phyloP scores from a whole-genome alignment of 2,329 filamentous ascomycete species.

The Colletotrichum sp. region DNA sequence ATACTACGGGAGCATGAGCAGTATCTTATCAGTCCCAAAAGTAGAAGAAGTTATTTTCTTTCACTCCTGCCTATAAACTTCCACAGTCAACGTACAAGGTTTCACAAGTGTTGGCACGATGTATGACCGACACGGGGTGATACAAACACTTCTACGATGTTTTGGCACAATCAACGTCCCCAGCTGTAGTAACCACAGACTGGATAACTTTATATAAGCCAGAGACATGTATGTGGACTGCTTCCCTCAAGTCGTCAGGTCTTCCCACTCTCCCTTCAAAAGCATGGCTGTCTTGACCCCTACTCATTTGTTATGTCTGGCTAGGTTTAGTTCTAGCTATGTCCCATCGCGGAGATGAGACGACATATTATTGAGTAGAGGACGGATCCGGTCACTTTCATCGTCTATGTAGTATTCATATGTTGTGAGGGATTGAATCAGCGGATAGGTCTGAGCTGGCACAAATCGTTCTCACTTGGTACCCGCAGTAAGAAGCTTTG shows the following conservation, averaged over 20 bases:
- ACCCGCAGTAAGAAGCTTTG: background rate
- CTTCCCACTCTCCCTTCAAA: background rate
- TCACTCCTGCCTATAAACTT: background rate
- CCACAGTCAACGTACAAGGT: background rate
- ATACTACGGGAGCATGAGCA: background rate
- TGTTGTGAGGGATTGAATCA: background rate
- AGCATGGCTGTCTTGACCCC: background rate
- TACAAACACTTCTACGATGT: background rate
- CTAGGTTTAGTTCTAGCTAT: background rate
- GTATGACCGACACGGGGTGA: background rate
- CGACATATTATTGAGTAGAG: background rate
- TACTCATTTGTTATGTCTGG: background rate
- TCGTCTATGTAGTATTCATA: too few relatives aligned
- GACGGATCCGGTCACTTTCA: too few relatives aligned
- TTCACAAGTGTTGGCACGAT: accelerated
- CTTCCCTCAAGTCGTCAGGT: background rate
- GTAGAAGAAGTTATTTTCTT: accelerated
- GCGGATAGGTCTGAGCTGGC: background rate
- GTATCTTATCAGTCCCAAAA: background rate
- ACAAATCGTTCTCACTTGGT: accelerated
- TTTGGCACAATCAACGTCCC: background rate
- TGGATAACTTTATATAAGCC: accelerated
- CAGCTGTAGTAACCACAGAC: background rate
- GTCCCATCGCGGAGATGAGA: background rate
- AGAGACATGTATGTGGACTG: background rate